A percentile compares a stretch with the other conserved stretches of the same genome.
Conservation (phyloP, 805 yeast species). For the Kregervanrija delftensis region DNA sequence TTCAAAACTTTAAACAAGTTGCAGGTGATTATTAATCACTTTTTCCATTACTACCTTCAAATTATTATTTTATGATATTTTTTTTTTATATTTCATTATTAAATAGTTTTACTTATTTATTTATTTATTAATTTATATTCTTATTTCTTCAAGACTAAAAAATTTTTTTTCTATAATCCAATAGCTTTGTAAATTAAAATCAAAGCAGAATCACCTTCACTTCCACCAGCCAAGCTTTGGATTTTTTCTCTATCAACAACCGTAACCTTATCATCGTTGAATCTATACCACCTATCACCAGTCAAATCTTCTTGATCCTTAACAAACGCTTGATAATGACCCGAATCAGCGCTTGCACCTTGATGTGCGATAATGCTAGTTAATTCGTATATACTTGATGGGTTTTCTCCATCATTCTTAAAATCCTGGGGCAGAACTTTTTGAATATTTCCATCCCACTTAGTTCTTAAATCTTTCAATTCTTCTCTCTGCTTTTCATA, state of each 20-base stretch:
- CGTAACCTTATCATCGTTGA: constrained; percentile 86
- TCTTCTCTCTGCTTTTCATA: constrained; percentile 48
- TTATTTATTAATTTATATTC: neutral
- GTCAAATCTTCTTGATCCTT: constrained; percentile 57
- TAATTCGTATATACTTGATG: constrained; percentile 81
- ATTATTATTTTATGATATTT: neutral
- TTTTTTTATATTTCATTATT: neutral
- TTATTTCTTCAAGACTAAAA: neutral
- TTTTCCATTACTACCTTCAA: neutral
- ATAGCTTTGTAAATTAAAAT: constrained; percentile 79
- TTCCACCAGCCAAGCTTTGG: constrained; percentile 90
- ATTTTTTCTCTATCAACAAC: constrained; percentile 74
- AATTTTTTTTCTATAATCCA: constrained; percentile 39
- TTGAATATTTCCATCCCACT: constrained; percentile 41
- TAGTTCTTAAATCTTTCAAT: constrained; percentile 38
- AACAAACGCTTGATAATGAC: constrained; percentile 91
- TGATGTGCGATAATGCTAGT: constrained; percentile 83
- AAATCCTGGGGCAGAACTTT: constrained; percentile 35
- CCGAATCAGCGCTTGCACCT: constrained; percentile 94
- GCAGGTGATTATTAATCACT: constrained; percentile 26
- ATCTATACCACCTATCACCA: constrained; percentile 86
- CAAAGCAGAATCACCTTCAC: constrained; percentile 94
- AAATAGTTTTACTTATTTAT: neutral
- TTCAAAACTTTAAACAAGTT: constrained; percentile 56
- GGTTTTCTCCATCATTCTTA: constrained; percentile 60